Evolutionary conservation across 345 rosid species (phyloP), one percentile per base, ranked within the genome.

Genomic region (Bretschneidera sinensis): DNA sequence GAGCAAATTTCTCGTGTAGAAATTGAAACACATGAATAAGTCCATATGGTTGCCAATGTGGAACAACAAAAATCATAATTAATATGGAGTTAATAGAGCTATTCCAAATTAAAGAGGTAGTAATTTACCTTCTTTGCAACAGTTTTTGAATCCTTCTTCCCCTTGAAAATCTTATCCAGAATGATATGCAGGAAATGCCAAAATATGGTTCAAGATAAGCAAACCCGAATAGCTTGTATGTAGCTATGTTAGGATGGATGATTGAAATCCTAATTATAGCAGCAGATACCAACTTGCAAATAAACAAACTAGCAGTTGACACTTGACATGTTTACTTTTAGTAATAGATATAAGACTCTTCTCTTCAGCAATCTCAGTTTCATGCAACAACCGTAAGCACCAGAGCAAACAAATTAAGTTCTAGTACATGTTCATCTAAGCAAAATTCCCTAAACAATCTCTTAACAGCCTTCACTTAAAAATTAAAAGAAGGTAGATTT

Each of bases 101-200:
- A n/a, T 7, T 20, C 20, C 34, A 23, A 15, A 52, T 28, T 24
- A 25, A n/a, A n/a, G n/a, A 21, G 52, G 43, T 6, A 9, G 19
- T 62, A 18, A 28, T 18, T 24, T 60, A 88, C 98, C 96, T 94
- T 94, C n/a, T n/a, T n/a, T n/a, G n/a, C n/a, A 48, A 94, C 94
- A 28, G 97, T 89, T 74, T 75, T 75, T 6, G 94, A 60, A 63
- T 87, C 96, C 54, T 83, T n/a, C n/a, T n/a, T 87, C 70, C 97
- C 97, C 85, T 87, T 82, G 81, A 87, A 92, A 56, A 92, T 58
- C 75, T 84, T 92, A 64, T 89, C 97, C 59, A 92, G 83, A 24
- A 73, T 24, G 31, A 78, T 69, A 63, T 87, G 88, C 68, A 87
- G 73, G 82, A 65, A 89, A 75, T 92, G 97, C 34, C 94, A 87